Evolutionary conservation across 163 green algal genomes (phyloP), one percentile per base, ranked within the genome.

Genomic region (Volvox carteri): DNA sequence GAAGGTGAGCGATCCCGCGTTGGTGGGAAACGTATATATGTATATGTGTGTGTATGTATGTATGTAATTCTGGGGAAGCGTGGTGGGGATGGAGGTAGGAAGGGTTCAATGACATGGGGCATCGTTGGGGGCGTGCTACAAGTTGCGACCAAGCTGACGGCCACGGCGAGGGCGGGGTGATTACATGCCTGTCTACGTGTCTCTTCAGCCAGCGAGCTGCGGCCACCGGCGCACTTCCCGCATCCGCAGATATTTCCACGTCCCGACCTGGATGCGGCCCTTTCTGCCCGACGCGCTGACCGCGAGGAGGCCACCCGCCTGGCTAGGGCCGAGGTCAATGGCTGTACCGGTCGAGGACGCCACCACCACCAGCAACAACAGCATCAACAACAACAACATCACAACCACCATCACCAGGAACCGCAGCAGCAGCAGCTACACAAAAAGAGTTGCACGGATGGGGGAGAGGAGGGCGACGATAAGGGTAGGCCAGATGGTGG

Each of bases 171-270:
- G n/a, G n/a, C n/a, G n/a, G n/a, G n/a, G n/a, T n/a, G n/a, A n/a
- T n/a, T n/a, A n/a, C n/a, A n/a, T n/a, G n/a, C n/a, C n/a, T n/a
- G n/a, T n/a, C n/a, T n/a, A n/a, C n/a, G n/a, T n/a, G n/a, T n/a
- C n/a, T n/a, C n/a, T n/a, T n/a, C n/a, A n/a, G n/a, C n/a, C n/a
- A n/a, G n/a, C n/a, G n/a, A n/a, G n/a, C n/a, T n/a, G n/a, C n/a
- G n/a, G n/a, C n/a, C n/a, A n/a, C n/a, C n/a, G n/a, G n/a, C n/a
- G n/a, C n/a, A n/a, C n/a, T n/a, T n/a, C n/a, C n/a, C n/a, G n/a
- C n/a, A 30, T 72, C 60, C 60, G 18, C 60, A 92, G 87, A 83
- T 93, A n/a, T 93, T 93, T 33, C 91, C 91, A 1, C 88, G 91
- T 2, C 91, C 91, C 1, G 12, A 58, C 54, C 84, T 93, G 42